Percentiles rank a stretch among this genome's conserved stretches.
These are phyloP conservation scores for Entrophospora sp. DNA, from an alignment of 192 early-diverging fungal genomes.

Conservation along the genomic window DNA sequence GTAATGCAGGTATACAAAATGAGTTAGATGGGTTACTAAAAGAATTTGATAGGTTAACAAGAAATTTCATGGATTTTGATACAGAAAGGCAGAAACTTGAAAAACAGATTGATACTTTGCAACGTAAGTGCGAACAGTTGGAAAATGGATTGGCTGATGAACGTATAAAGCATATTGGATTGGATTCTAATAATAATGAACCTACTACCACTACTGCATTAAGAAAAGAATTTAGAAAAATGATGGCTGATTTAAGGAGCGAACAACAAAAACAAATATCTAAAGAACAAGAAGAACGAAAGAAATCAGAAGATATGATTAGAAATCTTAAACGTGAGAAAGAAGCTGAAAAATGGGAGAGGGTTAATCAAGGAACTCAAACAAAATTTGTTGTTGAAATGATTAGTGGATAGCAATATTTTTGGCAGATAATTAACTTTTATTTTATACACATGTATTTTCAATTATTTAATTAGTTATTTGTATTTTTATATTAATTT, in stretches of 20 bases:
- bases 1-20: slow-evolving; percentile 23
- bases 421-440: too few relatives aligned
- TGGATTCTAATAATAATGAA: slow-evolving; percentile 9
- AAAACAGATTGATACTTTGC: slow-evolving; percentile 23
- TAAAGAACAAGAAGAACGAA: slow-evolving; percentile 38
- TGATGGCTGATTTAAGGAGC: slow-evolving; percentile 37
- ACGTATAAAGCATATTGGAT: slow-evolving; percentile 29
- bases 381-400: slow-evolving; percentile 12
- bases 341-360: slow-evolving; percentile 17
- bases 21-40: slow-evolving; percentile 34
- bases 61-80: slow-evolving; percentile 34
- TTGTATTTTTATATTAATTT: too few relatives aligned
- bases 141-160: slow-evolving; percentile 31
- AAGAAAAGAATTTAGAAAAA: slow-evolving; percentile 45
- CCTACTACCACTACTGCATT: slow-evolving; percentile 33
- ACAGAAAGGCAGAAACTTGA: slow-evolving; percentile 27
- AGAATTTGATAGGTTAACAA: slow-evolving; percentile 36
- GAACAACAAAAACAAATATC: slow-evolving; percentile 43
- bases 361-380: slow-evolving; percentile 11
- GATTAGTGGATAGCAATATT: too few relatives aligned
- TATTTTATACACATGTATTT: too few relatives aligned
- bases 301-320: slow-evolving; percentile 31
- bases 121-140: slow-evolving; percentile 15
- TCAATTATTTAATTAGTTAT: too few relatives aligned
- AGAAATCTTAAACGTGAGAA: slow-evolving; percentile 39